phyloP scores from a whole-genome alignment of 208 protist species.

The Crithidia mellificae region DNA sequence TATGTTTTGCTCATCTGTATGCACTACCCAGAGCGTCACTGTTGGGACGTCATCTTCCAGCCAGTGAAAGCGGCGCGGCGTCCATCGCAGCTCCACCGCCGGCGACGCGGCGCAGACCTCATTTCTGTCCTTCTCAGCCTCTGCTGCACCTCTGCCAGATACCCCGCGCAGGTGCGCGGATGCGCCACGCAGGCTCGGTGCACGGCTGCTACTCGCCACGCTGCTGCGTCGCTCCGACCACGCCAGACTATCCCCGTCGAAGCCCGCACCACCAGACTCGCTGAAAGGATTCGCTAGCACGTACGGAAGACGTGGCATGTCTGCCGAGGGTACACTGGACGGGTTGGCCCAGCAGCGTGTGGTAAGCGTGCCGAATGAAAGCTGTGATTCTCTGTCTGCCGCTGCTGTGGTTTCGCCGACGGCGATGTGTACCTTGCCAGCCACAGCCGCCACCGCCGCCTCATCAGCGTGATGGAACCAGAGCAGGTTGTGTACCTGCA shows the following conservation, averaged over 20 bases:
- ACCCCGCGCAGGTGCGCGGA: too few relatives aligned
- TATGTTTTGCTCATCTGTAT: not conserved
- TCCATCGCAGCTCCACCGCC: conserved; percentile 24
- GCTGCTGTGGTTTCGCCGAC: not conserved
- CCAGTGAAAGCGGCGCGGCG: conserved; percentile 27
- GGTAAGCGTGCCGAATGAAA: too few relatives aligned
- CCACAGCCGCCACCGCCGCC: not conserved
- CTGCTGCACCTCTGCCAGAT: too few relatives aligned
- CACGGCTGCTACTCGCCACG: not conserved
- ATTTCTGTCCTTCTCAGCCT: not conserved
- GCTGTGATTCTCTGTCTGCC: too few relatives aligned
- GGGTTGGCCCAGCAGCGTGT: conserved; percentile 23
- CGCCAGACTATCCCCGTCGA: not conserved
- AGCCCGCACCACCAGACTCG: not conserved
- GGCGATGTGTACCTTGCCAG: not conserved
- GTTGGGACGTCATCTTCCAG: conserved; percentile 11
- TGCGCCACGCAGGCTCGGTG: too few relatives aligned
- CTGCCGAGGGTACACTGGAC: not conserved
- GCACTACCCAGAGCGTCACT: conserved; percentile 21
- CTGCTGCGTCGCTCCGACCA: conserved; percentile 8
- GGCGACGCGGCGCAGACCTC: not conserved
- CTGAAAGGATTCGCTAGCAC: not conserved
- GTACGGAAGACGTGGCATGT: conserved; percentile 19
- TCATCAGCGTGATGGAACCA: conserved; percentile 20
- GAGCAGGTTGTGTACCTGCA: conserved; percentile 21